Evolutionary conservation across 306 rosid species (phyloP).

Genomic region (Leucaena leucocephala): DNA sequence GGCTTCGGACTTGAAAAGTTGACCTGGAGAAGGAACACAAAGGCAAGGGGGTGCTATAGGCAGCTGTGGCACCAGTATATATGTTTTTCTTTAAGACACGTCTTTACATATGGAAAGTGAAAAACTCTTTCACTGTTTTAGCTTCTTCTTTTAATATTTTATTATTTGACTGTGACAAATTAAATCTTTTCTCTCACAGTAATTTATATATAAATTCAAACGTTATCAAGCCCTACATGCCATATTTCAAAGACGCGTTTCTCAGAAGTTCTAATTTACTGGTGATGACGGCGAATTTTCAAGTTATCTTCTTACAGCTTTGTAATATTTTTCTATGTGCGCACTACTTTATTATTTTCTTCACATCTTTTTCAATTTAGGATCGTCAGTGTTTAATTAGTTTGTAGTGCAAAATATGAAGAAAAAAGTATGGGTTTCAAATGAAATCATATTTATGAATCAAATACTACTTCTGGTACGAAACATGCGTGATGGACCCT

Average conservation of each 20-base stretch:
- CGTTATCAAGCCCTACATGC: background rate
- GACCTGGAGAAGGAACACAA: background rate
- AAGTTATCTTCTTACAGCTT: background rate
- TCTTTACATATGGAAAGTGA: background rate
- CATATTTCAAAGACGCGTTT: slow-evolving; percentile 6
- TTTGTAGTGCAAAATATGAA: background rate
- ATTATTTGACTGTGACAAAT: background rate
- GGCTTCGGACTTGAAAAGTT: slow-evolving; percentile 5
- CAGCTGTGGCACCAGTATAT: background rate
- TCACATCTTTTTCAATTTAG: background rate
- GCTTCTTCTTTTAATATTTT: background rate
- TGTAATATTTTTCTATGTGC: background rate
- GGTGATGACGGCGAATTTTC: background rate
- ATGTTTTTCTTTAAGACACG: background rate
- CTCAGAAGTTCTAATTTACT: background rate
- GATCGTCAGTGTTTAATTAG: background rate
- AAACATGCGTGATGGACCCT: slow-evolving; percentile 9
- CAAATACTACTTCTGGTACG: background rate
- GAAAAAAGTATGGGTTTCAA: background rate
- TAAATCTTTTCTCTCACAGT: background rate
- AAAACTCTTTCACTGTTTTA: background rate
- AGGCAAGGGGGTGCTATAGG: background rate
- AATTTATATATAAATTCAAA: background rate
- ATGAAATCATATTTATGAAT: background rate
- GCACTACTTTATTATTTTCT: background rate